Conservation (phyloP, 768 basidiomycete genomes). For the Podaxis sp. region DNA sequence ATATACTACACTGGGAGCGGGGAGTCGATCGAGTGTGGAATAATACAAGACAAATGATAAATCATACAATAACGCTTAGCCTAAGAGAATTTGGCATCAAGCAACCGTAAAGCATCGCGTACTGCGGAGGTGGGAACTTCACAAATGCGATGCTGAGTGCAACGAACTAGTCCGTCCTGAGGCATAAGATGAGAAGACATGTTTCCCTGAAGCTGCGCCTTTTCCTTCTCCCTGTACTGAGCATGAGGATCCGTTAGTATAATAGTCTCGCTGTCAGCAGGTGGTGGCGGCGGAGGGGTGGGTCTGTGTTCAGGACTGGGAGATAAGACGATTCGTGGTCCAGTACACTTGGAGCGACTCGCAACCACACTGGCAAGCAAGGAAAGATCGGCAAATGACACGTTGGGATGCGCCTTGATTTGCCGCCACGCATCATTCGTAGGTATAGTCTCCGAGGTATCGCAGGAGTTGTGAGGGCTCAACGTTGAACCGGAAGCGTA, state of each 20-base stretch:
- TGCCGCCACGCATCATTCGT: slow-evolving; percentile 84
- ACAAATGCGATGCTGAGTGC: slow-evolving; percentile 60
- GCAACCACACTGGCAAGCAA: slow-evolving; percentile 89
- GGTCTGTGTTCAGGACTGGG: slow-evolving; percentile 22
- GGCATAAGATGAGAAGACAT: slow-evolving; percentile 49
- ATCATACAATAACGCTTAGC: slow-evolving; percentile 11
- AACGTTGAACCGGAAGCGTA: slow-evolving; percentile 22
- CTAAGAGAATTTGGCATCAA: slow-evolving; percentile 63
- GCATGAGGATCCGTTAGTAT: slow-evolving; percentile 56
- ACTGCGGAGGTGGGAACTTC: slow-evolving; percentile 76
- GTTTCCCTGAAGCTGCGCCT: slow-evolving; percentile 30
- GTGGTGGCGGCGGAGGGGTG: slow-evolving; percentile 26
- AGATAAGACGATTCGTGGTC: slow-evolving; percentile 63
- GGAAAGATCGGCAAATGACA: slow-evolving; percentile 78
- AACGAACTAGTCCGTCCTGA: slow-evolving; percentile 59
- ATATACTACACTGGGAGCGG: slow-evolving; percentile 10
- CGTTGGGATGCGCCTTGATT: slow-evolving; percentile 86
- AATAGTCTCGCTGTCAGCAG: slow-evolving; percentile 27
- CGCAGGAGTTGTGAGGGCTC: slow-evolving; percentile 20
- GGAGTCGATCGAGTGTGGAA: background rate
- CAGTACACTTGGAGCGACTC: slow-evolving; percentile 74
- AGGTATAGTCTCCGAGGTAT: slow-evolving; percentile 56
- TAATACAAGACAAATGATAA: slow-evolving; percentile 5
- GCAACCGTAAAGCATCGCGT: slow-evolving; percentile 68
- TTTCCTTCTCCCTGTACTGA: slow-evolving; percentile 42